Evolutionary conservation across 2,329 filamentous ascomycete species (phyloP), one percentile per base, ranked within the genome.

Genomic region (Thielaviopsis ethacetica): DNA sequence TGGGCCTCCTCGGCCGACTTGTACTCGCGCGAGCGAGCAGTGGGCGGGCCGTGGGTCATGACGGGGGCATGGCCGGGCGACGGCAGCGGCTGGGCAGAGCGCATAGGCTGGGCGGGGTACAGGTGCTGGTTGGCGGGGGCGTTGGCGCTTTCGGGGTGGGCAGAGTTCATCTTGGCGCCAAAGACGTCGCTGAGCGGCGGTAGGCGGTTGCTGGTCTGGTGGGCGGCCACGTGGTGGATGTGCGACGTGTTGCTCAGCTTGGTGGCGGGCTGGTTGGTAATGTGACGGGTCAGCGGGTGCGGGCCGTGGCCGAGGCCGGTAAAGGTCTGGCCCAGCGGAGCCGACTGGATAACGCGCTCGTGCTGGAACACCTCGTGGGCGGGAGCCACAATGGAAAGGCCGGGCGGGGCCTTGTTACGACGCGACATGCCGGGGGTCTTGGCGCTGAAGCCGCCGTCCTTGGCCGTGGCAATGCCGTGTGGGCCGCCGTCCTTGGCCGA

Each of bases 131-230:
- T 53, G 19, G 50, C 27, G 50, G 69, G 72, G 26, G n/a, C 53
- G 55, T 38, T 57, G 54, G 71, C 71, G 49, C 72, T 78, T 10
- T 88, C 72, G 66, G 80, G 73, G 72, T 84, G 76, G 64, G 81
- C 71, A 65, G 81, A 75, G 38, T 52, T 56, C 64, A 95, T 76
- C 38, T 84, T 79, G 66, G 94, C 88, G 19, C 88, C 88, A 67
- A 98, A 96, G 15, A 98, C 93, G 68, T 97, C 93, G 44, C 88
- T 85, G 60, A 98, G 93, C 2, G 93, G 91, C 1, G 93, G 93
- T 54, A 98, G 78, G 38, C 91, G 85, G 71, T 97, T 97, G 70
- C 82, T 85, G 1, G 90, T 96, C 71, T 96, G 91, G 60, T 81
- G 85, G 22, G 89, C 90, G 12, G 88, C 89, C 3, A 91, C 79